Base-by-base conservation (phyloP, 176 grass and related monocot genomes). In the Poa pratensis region DNA sequence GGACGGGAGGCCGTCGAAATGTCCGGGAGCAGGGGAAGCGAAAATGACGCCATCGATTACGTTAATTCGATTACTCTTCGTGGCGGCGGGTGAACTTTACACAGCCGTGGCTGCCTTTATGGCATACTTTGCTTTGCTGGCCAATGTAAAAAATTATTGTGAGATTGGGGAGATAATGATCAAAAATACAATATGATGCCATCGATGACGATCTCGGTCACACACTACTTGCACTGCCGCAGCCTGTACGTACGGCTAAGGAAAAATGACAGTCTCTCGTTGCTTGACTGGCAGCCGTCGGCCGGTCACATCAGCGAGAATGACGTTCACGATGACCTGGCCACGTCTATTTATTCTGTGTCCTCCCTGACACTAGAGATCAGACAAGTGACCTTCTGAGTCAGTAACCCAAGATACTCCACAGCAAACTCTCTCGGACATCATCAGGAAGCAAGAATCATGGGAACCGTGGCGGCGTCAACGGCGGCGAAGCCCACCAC, bases 151-250 rank as follows among this genome's bases (percentile, higher is more conserved):
- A 46, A 12, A 46, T 3, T 46, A 59, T 23, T 59, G 9, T 59
- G n/a, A 23, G n/a, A 59, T 59, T 9, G 10, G 20, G 55, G 58
- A 60, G 22, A 3, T 23, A 72, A 42, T n/a, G 35, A 5, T 69
- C 9, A 8, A 18, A 48, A 16, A 46, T 15, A 9, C 23, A n/a
- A 26, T 61, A 61, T 73, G 70, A 73, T 26, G 70, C 70, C 43
- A 73, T 73, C 70, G 70, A 78, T 78, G 75, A 78, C 57, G 37
- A 24, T 78, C 37, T 45, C 58, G 10, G 11, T 26, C 22, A 2
- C 42, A 43, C 42, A 43, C 42, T 2, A 37, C 35, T 37, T 37
- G 7, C 40, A 61, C 69, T 46, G 7, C 15, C 14, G 24, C 70
- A 74, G 45, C 26, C 59, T 6, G 24, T 20, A 46, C 10, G 1